Evolutionary conservation across 768 basidiomycete genomes (phyloP).

Genomic region (Vararia minispora): DNA sequence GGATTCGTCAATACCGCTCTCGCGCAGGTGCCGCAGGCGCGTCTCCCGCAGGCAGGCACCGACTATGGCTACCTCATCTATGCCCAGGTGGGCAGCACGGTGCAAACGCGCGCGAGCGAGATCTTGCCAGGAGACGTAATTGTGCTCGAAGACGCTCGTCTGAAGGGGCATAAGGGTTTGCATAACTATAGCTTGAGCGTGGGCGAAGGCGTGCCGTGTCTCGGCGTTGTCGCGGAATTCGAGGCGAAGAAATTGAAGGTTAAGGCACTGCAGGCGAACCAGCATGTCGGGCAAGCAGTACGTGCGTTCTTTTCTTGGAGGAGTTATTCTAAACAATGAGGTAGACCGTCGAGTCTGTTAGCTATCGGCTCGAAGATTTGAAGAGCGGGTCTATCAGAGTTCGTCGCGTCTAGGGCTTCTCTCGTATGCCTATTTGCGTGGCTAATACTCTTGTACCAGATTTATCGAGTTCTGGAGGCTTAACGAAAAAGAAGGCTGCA

Average conservation of each 20-base stretch:
- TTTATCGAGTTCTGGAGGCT: constrained; percentile 21
- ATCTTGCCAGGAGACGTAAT: constrained; percentile 84
- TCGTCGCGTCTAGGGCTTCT: constrained; percentile 8
- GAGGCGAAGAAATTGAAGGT: constrained; percentile 85
- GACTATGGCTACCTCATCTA: constrained; percentile 71
- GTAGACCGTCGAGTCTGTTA: constrained; percentile 63
- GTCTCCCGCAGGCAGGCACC: constrained; percentile 24
- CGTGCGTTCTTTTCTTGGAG: constrained; percentile 18
- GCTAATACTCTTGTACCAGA: constrained; percentile 10
- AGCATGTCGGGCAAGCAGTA: constrained; percentile 76
- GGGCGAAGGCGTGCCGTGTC: constrained; percentile 43
- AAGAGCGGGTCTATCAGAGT: constrained; percentile 82
- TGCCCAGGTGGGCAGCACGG: constrained; percentile 50
- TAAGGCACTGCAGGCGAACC: constrained; percentile 76
- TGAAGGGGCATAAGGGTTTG: constrained; percentile 74
- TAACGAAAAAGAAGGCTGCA: too few relatives aligned
- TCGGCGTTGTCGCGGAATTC: constrained; percentile 73
- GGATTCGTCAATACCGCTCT: constrained; percentile 69
- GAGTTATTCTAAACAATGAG: background rate
- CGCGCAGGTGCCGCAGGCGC: constrained; percentile 52
- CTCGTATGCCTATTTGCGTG: background rate
- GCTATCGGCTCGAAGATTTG: constrained; percentile 81
- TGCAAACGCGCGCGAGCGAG: constrained; percentile 66
- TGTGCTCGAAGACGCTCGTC: constrained; percentile 59
- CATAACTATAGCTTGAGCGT: constrained; percentile 55